Conservation (phyloP, 371 early-diverging fungal genomes). For the Actinomucor elegans region DNA sequence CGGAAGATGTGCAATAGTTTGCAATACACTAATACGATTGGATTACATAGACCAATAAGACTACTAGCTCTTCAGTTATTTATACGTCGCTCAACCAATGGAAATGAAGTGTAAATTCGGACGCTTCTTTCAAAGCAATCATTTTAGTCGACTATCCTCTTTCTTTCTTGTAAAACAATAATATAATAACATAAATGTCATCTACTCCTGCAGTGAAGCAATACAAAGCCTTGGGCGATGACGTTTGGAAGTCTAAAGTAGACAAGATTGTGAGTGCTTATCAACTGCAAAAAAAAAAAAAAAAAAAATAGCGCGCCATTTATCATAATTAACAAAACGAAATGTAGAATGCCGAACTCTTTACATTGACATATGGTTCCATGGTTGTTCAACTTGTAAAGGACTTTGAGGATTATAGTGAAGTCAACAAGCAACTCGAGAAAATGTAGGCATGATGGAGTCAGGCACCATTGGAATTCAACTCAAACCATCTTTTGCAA, state of each 20-base stretch:
- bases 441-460: constrained; percentile 72
- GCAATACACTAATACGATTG: no score
- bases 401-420: constrained; percentile 90
- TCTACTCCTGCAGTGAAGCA: constrained; percentile 55
- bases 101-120: no score
- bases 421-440: constrained; percentile 95
- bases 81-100: no score
- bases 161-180: no score
- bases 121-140: no score
- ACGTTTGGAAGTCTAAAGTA: constrained; percentile 91
- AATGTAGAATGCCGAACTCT: constrained; percentile 91
- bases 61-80: no score
- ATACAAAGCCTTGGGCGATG: constrained; percentile 84
- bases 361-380: constrained; percentile 96
- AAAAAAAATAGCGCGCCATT: background rate
- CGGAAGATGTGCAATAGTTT: no score
- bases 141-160: no score
- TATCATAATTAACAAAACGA: no score
- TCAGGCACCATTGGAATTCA: no score
- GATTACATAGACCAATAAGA: no score
- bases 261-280: constrained; percentile 86
- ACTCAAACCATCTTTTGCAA: background rate
- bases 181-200: constrained; percentile 25
- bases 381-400: constrained; percentile 93
- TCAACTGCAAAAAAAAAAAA: no score